These are phyloP conservation scores for Nidularia sp. DNA, from an alignment of 768 basidiomycete genomes.

Conservation along the genomic window DNA sequence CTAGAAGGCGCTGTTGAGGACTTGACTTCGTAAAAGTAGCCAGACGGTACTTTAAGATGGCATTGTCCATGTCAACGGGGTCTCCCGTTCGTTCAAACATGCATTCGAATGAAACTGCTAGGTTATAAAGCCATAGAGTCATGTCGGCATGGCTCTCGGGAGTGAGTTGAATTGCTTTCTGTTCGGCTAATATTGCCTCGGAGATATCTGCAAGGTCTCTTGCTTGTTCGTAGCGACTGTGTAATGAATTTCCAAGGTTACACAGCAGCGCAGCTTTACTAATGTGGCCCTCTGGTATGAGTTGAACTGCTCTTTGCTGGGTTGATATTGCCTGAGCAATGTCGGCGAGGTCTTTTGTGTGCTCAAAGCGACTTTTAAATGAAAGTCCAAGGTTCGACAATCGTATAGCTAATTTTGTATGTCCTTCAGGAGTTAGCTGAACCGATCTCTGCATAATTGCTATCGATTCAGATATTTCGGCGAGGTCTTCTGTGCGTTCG, in stretches of 20 bases:
- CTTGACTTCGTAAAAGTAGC: too few species aligned
- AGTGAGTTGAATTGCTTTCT: too few species aligned
- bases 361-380: conserved; percentile 5
- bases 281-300: conserved; percentile 3
- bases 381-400: conserved; percentile 10
- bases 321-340: conserved; percentile 6
- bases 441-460: conserved; percentile 2
- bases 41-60: too few species aligned
- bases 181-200: too few species aligned
- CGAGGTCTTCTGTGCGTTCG: neutral
- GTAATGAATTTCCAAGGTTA: conserved; percentile 16
- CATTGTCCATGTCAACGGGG: too few species aligned
- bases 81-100: too few species aligned
- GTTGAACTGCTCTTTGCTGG: conserved; percentile 2
- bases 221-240: conserved; percentile 12
- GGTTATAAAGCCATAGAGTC: too few species aligned
- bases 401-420: conserved; percentile 6
- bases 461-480: conserved; percentile 4
- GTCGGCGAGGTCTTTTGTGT: conserved; percentile 1
- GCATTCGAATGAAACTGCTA: too few species aligned
- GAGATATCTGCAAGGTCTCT: too few species aligned
- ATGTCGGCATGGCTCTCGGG: too few species aligned
- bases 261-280: neutral
- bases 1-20: neutral
- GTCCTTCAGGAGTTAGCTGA: conserved; percentile 5